Base-by-base conservation (phyloP, 768 basidiomycete genomes). In the Ephemerocybe angulata region DNA sequence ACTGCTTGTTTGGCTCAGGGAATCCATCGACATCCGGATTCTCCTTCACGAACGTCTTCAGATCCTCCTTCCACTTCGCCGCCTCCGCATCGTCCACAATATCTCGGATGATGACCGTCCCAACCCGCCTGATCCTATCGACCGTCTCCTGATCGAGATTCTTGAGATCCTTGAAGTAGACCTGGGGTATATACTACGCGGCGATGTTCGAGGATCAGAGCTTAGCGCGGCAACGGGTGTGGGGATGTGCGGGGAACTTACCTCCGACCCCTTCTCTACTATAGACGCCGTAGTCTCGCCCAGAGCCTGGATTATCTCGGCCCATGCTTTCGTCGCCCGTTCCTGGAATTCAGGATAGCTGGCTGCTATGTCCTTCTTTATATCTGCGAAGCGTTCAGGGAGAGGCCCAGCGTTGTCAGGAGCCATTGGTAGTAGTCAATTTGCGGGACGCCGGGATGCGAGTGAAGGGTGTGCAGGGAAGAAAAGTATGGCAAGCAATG, bases 1-100 rank as follows among this genome's bases (percentile, higher is more conserved):
- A 87, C 60, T 89, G 87, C 50, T 84, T 87, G 60, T 88, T 70
- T n/a, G 76, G 59, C 4, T 57, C 73, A 0, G 86, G 85, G 29
- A 75, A 52, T 17, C 85, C 87, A 63, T 80, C 72, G 2, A 76
- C 77, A 87, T 77, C 4, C 1, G 84, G 81, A 64, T 88, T 87
- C 1, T 65, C 71, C 50, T 75, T 76, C 35, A 86, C 70, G 58
- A 85, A 87, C 27, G 80, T 75, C 22, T 77, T 75, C 35, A 88
- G 67, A 7, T 74, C 72, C 12, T 72, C 68, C 65, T 82, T 85
- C 87, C 87, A 89, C 27, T 64, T 64, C 11, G 74, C 61, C 0
- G 85, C 87, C 43, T 83, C 77, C 15, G 69, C 70, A 52, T 80
- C 76, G 30, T 81, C 75, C 3, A 88, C 84, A 7, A 88, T 77